Evolutionary conservation across 2,329 filamentous ascomycete genomes (phyloP), one percentile per base, ranked within the genome.

Genomic region (Aspergillus fumigatus): DNA sequence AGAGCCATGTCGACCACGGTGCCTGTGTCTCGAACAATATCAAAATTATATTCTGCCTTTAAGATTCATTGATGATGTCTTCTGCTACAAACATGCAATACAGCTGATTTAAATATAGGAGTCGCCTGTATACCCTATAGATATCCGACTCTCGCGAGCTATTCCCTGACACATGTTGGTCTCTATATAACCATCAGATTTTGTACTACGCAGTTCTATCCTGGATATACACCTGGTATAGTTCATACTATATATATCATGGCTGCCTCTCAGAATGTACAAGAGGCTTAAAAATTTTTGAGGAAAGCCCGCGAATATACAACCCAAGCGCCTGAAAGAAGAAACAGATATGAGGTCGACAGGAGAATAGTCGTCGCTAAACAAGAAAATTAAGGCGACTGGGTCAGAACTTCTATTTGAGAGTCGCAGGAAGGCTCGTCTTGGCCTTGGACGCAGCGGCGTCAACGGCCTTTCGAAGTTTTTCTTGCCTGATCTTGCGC

Each of bases 381-480:
- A 50, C 38, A 40, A 52, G 54, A 52, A 62, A 58, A 53, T 58
- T 54, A 57, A 51, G 51, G 21, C 26, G 40, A 50, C 40, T 50
- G 58, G 50, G 51, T 58, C 47, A 52, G 55, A 38, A 54, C 65
- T 29, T 55, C 68, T 73, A 80, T 73, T 82, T 83, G 52, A 76
- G 64, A 21, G 76, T 74, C 21, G 74, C 71, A 7, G 79, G 79
- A 50, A 79, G 65, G 52, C 75, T 78, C 64, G 78, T 74, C 70
- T 82, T 88, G 6, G 83, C 81, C 67, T 84, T 86, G 27, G 82
- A 78, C 4, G 87, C 84, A 9, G 88, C 85, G 52, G 85, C 67
- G 51, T 85, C 80, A 11, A 86, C 85, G 17, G 86, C 79, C 70
- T 87, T 88, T 62, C 84, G 82, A 47, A 96, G 77, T 70, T 88